Evolutionary conservation across 1,139 yeast species (phyloP), one percentile per base, ranked within the genome.

Genomic region (Hyphopichia pseudoburtonii): DNA sequence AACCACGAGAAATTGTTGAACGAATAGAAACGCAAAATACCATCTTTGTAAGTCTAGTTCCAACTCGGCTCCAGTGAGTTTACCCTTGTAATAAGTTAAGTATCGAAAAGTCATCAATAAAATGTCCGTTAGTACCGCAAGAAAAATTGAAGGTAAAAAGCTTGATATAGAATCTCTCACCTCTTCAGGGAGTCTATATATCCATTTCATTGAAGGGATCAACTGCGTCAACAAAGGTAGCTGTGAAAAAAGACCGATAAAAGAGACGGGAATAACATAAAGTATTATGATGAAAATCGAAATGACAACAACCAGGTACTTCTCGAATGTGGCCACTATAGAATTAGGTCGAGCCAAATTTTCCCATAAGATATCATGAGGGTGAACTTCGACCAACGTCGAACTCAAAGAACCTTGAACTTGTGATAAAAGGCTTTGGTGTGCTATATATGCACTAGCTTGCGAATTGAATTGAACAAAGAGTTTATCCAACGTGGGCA

Each of bases 1-100:
- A 3, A 89, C 89, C 28, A 89, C 94, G 30, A 89, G 58, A 48
- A 89, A 89, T 28, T 87, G 79, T 50, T 89, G 96, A 32, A 87
- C 78, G 52, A 86, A 87, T 36, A 84, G 64, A 53, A 89, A 89
- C 40, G 46, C 71, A 65, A 70, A 82, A 69, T 64, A 79, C 89
- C 90, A 83, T 35, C 65, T 62, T 44, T 83, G 89, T n/a, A 80
- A 62, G 43, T 78, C 81, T 3, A 73, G 30, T 51, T 84, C 86
- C 11, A 78, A 54, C 41, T 74, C 77, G 4, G 80, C 68, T 0
- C 81, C 81, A 0, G 84, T 75, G 33, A 72, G 53, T 29, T 66
- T 70, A 6, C 83, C 81, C 46, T 78, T 78, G 37, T 70, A 62
- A 33, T 60, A 59, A 4, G 78, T 66, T 16, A 82, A 57, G 44